phyloP scores from a whole-genome alignment of 805 yeast genomes.

The Tetrapisispora fleetii region DNA sequence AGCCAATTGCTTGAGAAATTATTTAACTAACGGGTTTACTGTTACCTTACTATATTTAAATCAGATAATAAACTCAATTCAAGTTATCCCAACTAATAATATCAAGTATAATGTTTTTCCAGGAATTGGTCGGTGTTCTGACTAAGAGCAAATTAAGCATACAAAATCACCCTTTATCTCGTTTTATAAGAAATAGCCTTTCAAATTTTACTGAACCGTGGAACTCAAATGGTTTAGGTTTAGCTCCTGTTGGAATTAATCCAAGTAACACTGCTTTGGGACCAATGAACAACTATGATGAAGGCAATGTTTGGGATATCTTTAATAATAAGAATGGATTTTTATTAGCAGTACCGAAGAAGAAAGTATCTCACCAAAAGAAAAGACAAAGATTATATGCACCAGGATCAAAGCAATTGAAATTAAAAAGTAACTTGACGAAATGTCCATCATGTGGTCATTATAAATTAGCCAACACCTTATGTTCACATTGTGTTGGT shows the following conservation, averaged over 20 bases:
- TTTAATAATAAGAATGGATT: conserved; percentile 37
- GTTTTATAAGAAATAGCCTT: not conserved
- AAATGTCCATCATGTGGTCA: conserved; percentile 96
- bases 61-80: no score
- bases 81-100: no score
- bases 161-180: not conserved
- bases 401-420: conserved; percentile 72
- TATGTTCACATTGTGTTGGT: conserved; percentile 87
- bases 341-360: conserved; percentile 84
- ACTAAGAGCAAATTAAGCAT: not conserved
- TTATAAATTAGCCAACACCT: conserved; percentile 76
- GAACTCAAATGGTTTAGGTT: not conserved
- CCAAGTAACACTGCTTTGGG: not conserved
- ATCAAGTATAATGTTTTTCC: not conserved
- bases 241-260: not conserved
- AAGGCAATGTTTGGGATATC: conserved; percentile 3
- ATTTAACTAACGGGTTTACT: no score
- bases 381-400: conserved; percentile 77
- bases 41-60: no score
- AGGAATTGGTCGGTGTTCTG: not conserved
- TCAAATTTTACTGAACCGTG: not conserved
- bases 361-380: conserved; percentile 79
- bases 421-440: conserved; percentile 64
- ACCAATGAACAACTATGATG: not conserved
- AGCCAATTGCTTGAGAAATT: no score